Evolutionary conservation across 2,329 filamentous ascomycete species (phyloP).

Genomic region (Penicillium griseofulvum): DNA sequence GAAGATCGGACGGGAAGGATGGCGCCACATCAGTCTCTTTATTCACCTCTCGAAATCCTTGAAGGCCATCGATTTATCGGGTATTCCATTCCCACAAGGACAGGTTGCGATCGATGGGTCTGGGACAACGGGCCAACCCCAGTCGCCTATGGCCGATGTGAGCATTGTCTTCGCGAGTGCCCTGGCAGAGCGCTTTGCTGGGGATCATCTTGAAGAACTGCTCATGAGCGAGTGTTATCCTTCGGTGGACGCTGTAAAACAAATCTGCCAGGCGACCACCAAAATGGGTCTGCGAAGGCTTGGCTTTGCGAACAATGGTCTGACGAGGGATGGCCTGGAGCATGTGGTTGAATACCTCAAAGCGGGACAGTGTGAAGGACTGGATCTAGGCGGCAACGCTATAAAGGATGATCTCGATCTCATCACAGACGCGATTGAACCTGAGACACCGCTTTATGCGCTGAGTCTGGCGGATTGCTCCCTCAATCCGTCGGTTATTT

Average conservation of each 20-base stretch:
- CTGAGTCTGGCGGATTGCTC: slow-evolving; percentile 85
- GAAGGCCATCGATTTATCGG: slow-evolving; percentile 81
- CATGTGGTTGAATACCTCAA: slow-evolving; percentile 75
- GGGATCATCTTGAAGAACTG: slow-evolving; percentile 74
- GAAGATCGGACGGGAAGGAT: slow-evolving; percentile 80
- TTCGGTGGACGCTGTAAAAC: slow-evolving; percentile 66
- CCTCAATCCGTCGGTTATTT: slow-evolving; percentile 69
- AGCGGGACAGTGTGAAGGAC: slow-evolving; percentile 74
- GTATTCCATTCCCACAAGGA: slow-evolving; percentile 69
- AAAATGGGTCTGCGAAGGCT: slow-evolving; percentile 74
- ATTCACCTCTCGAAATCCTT: slow-evolving; percentile 85
- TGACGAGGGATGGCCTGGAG: slow-evolving; percentile 70
- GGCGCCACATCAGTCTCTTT: slow-evolving; percentile 88
- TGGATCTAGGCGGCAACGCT: slow-evolving; percentile 87
- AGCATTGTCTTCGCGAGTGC: slow-evolving; percentile 70
- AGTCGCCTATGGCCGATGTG: slow-evolving; percentile 46
- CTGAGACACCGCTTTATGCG: slow-evolving; percentile 65
- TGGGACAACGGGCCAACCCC: slow-evolving; percentile 9
- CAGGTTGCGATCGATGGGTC: slow-evolving; percentile 27
- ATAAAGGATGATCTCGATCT: slow-evolving; percentile 54
- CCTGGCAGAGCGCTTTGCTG: slow-evolving; percentile 72
- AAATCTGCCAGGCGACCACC: slow-evolving; percentile 77
- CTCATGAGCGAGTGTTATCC: slow-evolving; percentile 78
- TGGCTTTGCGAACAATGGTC: slow-evolving; percentile 76
- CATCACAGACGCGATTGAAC: slow-evolving; percentile 37